phyloP scores from a whole-genome alignment of 1,139 yeast species.

The Blastobotrys niveus region DNA sequence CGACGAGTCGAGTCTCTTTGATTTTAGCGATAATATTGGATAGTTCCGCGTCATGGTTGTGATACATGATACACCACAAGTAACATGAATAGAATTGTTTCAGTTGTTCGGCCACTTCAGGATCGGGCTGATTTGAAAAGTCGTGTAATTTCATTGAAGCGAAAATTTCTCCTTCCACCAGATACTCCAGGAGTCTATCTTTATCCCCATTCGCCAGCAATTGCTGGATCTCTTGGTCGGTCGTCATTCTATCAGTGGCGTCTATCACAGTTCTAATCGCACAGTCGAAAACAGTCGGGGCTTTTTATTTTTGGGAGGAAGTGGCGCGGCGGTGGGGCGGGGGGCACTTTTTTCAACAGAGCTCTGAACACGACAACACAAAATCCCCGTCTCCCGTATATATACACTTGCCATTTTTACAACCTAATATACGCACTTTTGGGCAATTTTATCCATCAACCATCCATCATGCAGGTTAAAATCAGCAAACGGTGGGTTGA shows the following conservation, averaged over 20 bases:
- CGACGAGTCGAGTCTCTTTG: background rate
- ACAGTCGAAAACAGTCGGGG: too few species aligned
- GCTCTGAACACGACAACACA: constrained; percentile 1
- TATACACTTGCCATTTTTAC: background rate
- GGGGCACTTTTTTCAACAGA: too few species aligned
- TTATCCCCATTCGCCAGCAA: background rate
- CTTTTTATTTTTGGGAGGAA: background rate
- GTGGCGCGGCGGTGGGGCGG: background rate
- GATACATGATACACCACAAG: constrained; percentile 8
- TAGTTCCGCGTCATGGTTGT: constrained; percentile 6
- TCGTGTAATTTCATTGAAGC: constrained; percentile 5
- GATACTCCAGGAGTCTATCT: background rate
- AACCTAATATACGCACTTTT: background rate
- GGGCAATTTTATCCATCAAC: background rate
- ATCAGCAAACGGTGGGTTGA: constrained; percentile 17
- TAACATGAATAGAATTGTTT: constrained; percentile 4
- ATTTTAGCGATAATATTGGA: background rate
- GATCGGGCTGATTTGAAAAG: background rate
- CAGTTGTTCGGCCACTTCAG: background rate
- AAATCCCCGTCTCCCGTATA: background rate
- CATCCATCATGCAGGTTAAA: constrained; percentile 4
- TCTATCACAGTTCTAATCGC: too few species aligned
- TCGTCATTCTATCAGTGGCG: too few species aligned
- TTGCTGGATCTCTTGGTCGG: constrained; percentile 1
- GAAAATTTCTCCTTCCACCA: constrained; percentile 1